Base-by-base conservation (phyloP, 495 filamentous ascomycete genomes). In the Xylaria bambusicola region DNA sequence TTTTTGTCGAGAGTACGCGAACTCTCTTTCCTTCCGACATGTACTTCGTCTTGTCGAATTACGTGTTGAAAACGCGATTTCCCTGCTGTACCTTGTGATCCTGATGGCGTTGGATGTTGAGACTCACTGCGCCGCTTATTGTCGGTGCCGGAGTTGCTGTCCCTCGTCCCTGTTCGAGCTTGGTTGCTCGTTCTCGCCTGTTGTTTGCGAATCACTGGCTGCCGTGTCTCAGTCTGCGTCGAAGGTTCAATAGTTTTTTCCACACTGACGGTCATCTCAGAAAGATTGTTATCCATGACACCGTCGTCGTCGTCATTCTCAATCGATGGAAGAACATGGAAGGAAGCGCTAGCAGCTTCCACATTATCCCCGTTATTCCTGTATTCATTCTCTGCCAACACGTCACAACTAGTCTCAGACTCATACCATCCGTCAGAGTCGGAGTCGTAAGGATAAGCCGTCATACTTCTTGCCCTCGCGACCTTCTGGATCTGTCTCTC, bases 381-480 rank as follows among this genome's bases (percentile, higher is more conserved):
- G 23, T 38, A 1, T 1, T 27, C 35, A 1, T 54, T 38, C 15
- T 44, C 52, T 13, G 42, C 52, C 52, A 36, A 54, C n/a, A n/a
- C n/a, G n/a, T n/a, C n/a, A n/a, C n/a, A 38, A 33, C 52, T 38
- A 54, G 17, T 44, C 52, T 15, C 15, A 18, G 35, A n/a, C n/a
- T 44, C 52, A 12, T 54, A n/a, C 5, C 3, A 38, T 3, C 36
- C 13, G 13, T 38, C 36, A 13, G 36, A 38, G 6, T 44, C 52
- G 5, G 50, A 41, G 27, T 23, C n/a, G 10, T 5, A n/a, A n/a
- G n/a, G n/a, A n/a, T n/a, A n/a, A n/a, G n/a, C n/a, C n/a, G n/a
- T 21, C n/a, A 7, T 31, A 26, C 21, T 44, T 17, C n/a, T 20
- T 6, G 38, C 36, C 5, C 1, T 12, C 24, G 8, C 44, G 17